Base-by-base conservation (phyloP, 2,329 filamentous ascomycete genomes). In the Hyphodiscus sp. region DNA sequence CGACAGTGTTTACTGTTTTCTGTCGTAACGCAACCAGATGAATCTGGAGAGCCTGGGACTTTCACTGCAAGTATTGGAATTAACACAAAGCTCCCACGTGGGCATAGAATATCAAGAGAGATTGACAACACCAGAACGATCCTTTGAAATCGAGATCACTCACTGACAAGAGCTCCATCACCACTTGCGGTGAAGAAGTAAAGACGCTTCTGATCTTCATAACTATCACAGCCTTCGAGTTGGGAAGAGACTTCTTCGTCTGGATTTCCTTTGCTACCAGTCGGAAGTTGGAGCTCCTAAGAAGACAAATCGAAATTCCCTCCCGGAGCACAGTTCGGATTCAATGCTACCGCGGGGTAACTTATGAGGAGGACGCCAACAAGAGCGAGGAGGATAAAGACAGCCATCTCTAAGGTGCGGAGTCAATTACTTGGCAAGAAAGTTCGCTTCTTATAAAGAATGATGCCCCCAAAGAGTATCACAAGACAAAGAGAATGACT, bases 1-100 rank as follows among this genome's bases (percentile, higher is more conserved):
- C 71, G 71, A 58, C 72, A 74, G 57, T 74, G 72, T 45, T 68
- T 52, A 60, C 70, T 73, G 62, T 72, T 67, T 1, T 65, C 55
- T 0, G 72, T 74, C 1, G 67, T 73, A 8, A 73, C 70, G 55
- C 71, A 74, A 8, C 58, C 61, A 1, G 67, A 60, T 33, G 52
- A 61, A n/a, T 56, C 56, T 1, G 66, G 61, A 11, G 67, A 68
- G 9, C 70, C 70, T 0, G 71, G 70, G 2, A 73, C 71, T 61
- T 69, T 71, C 64, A 72, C 33, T 38, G 33, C 16, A 10, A 38
- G 16, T 4, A 10, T 10, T 38, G 11, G 33, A 10, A 38, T 13
- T 38, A 38, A 26, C 23, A 26, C 3, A 26, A 3, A 38, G 4
- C 33, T 15, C 4, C 16, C 16, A 38, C 11, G 7, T n/a, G 13